Evolutionary conservation across 805 yeast species (phyloP).

Genomic region (Ascoidea asiatica): DNA sequence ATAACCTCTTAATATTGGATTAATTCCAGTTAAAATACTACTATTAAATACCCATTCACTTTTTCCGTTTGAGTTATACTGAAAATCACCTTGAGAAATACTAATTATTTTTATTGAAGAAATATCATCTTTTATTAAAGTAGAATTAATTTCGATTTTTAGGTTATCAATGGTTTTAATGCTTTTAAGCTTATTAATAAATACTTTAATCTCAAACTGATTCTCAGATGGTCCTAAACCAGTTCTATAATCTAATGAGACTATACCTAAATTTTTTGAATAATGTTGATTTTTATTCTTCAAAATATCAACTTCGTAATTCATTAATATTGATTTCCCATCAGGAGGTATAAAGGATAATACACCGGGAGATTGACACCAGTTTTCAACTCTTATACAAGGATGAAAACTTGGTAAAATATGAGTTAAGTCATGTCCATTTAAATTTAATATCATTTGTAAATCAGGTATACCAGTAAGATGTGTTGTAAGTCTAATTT

Average conservation of each 20-base stretch:
- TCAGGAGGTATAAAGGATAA: slow-evolving; percentile 81
- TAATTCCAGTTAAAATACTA: slow-evolving; percentile 45
- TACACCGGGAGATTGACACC: slow-evolving; percentile 32
- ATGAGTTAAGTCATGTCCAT: slow-evolving; percentile 30
- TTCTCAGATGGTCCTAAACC: slow-evolving; percentile 37
- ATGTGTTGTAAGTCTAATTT: slow-evolving; percentile 46
- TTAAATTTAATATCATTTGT: slow-evolving; percentile 36
- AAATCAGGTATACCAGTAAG: slow-evolving; percentile 72
- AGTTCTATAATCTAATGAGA: slow-evolving; percentile 37
- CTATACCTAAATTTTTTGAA: slow-evolving; percentile 29
- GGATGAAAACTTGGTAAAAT: slow-evolving; percentile 51
- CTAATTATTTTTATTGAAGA: slow-evolving; percentile 41
- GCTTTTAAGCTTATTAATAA: slow-evolving; percentile 28
- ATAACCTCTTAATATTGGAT: slow-evolving; percentile 54
- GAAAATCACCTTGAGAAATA: slow-evolving; percentile 68
- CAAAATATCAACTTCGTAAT: slow-evolving; percentile 45
- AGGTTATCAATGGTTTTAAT: slow-evolving; percentile 37
- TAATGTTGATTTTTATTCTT: slow-evolving; percentile 12
- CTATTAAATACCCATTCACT: slow-evolving; percentile 64
- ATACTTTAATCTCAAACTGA: slow-evolving; percentile 51
- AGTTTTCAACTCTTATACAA: slow-evolving; percentile 43
- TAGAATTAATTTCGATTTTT: slow-evolving; percentile 24
- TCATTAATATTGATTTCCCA: slow-evolving; percentile 50
- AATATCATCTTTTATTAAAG: slow-evolving; percentile 13
- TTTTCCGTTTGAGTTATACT: slow-evolving; percentile 32